Base-by-base conservation (phyloP, 495 filamentous ascomycete species). In the Aspergillus affinis region DNA sequence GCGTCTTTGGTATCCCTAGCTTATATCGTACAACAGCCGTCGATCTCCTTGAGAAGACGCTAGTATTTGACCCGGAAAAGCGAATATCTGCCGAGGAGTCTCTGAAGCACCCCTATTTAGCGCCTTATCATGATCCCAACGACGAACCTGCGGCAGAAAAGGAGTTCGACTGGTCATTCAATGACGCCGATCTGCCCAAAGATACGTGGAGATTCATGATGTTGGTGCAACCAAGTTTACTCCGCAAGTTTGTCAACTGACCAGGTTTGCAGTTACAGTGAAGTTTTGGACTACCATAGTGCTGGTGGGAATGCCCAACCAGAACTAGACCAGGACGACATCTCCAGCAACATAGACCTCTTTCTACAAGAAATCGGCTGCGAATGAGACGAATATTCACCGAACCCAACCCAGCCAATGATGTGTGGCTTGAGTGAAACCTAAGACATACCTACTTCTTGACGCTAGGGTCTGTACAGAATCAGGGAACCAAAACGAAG, bases 181-280 rank as follows among this genome's bases (percentile, higher is more conserved):
- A 97, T 72, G 92, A 98, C 71, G 93, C 92, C 27, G 93, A 98
- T 75, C 76, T 98, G 51, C 93, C 94, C 1, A 90, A 93, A 30
- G 94, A 98, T 66, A 96, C 93, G 21, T 98, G 95, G 94, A 98
- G 97, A 76, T 97, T 98, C 69, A 98, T 98, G 94, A 98, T 98
- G 94, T 98, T 82, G 67, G 73, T 64, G 20, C 47, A 44, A 41
- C 4, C 1, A 6, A 27, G 1, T 20, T 1, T 21, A 9, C 45
- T 26, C 21, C 19, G 17, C 21, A 55, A 10, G 4, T 15, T 52
- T 17, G n/a, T 58, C 53, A 61, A 61, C 61, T 51, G 67, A 32
- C 47, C 57, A 26, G 19, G 49, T 8, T 12, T 58, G 47, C 72
- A 98, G 94, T 91, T 98, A 98, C 82, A 95, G 92, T 51, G 94